Evolutionary conservation across 139 green algal species (phyloP).

Genomic region (Parachlorella kessleri): DNA sequence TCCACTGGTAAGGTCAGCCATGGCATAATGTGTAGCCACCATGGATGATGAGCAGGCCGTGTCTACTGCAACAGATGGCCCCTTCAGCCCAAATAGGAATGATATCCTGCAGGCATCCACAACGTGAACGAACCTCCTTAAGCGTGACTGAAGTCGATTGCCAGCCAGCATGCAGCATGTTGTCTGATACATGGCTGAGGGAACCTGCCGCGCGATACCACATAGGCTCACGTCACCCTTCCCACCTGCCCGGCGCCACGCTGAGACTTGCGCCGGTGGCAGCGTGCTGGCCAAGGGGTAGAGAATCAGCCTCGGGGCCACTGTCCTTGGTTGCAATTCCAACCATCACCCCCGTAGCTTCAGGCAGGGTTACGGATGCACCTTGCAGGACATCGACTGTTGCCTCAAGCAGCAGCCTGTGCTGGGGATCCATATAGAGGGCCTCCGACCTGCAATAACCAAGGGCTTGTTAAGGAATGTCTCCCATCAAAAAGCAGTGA

Average conservation of each 20-base stretch:
- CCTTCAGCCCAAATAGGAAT: slow-evolving; percentile 68
- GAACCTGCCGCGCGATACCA: no score
- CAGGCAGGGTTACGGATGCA: background rate
- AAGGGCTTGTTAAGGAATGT: no score
- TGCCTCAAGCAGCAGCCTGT: slow-evolving; percentile 70
- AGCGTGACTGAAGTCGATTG: no score
- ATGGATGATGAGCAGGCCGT: slow-evolving; percentile 66
- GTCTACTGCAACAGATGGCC: slow-evolving; percentile 56
- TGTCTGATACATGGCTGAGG: no score
- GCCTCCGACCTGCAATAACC: slow-evolving; percentile 37
- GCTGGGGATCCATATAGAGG: slow-evolving; percentile 71
- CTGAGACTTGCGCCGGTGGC: slow-evolving; percentile 72
- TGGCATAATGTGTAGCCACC: slow-evolving; percentile 47
- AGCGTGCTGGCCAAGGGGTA: slow-evolving; percentile 64
- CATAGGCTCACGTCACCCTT: no score
- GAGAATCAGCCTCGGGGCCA: background rate
- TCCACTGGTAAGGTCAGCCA: slow-evolving; percentile 14
- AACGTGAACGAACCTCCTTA: no score
- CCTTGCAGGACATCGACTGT: slow-evolving; percentile 35
- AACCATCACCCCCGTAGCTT: slow-evolving; percentile 22
- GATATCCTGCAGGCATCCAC: slow-evolving; percentile 65
- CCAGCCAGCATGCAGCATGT: no score
- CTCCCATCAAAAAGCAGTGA: no score
- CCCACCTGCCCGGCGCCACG: slow-evolving; percentile 20
- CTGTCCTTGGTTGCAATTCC: slow-evolving; percentile 38